Percentiles rank a stretch among this genome's conserved stretches.
Conservation (phyloP, 495 filamentous ascomycete genomes). For the Aspergillus olivimuriae region DNA sequence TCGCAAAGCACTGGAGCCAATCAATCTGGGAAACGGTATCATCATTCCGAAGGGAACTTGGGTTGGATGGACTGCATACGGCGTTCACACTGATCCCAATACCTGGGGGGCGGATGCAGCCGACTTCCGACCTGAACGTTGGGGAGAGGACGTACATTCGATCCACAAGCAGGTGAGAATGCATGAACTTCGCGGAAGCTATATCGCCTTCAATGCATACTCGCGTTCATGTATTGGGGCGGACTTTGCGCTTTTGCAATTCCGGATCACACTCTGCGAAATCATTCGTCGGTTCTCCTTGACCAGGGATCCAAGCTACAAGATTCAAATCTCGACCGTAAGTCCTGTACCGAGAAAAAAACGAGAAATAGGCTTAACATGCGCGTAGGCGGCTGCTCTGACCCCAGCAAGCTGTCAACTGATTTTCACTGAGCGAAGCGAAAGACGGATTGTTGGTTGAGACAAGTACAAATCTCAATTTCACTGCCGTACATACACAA, state of each 20-base stretch:
- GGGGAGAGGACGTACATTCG: conserved; percentile 24
- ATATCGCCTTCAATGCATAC: conserved; percentile 34
- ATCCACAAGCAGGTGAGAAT: conserved; percentile 21
- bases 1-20: conserved; percentile 12
- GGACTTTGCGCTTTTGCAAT: conserved; percentile 28
- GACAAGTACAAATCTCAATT: no score
- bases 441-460: no score
- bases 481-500: no score
- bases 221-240: conserved; percentile 29
- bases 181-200: conserved; percentile 25
- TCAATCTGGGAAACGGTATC: conserved; percentile 19
- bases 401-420: no score
- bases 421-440: no score
- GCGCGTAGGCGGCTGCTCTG: no score
- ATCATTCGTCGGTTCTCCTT: neutral
- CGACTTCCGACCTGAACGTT: conserved; percentile 28
- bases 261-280: conserved; percentile 28
- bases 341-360: no score
- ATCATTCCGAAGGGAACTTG: conserved; percentile 26
- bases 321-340: neutral
- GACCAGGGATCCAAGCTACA: neutral
- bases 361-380: no score
- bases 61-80: conserved; percentile 32
- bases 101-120: conserved; percentile 25
- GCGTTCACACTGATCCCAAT: conserved; percentile 21